Evolutionary conservation across 495 filamentous ascomycete species (phyloP), one percentile per base, ranked within the genome.

Genomic region (Penicillium coprophilum): DNA sequence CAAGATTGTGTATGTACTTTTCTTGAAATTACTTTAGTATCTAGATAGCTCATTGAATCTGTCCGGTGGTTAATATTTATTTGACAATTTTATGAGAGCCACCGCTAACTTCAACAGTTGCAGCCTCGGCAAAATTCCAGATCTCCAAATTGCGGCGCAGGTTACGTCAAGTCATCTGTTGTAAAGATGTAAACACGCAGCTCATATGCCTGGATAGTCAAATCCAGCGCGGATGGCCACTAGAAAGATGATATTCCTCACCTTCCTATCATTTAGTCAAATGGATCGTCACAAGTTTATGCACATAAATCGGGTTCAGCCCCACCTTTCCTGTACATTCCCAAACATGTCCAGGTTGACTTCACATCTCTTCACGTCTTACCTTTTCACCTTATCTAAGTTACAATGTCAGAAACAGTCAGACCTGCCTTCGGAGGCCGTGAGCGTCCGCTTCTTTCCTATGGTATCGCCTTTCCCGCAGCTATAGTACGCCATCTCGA

Each of bases 71-170:
- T 8, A 21, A 23, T 43, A 23, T 21, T 21, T 52, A 52, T 17
- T 15, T 31, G 9, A 71, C 69, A 24, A 74, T 61, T 41, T 64
- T 61, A 47, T 71, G 61, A 55, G 61, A 63, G 11, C 71, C 71
- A 31, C 67, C 65, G 24, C 47, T 61, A 13, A 66, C 59, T 8
- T 57, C 39, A 30, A 74, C 54, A 9, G 56, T 66, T 11, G 59
- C 64, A 27, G 80, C 83, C 57, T 80, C 69, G 0, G 73, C 82
- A 49, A 49, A 66, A 71, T 46, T 64, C 73, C 40, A 87, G 48
- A 65, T 78, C 75, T 3, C 76, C 81, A 49, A 85, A 72, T 44
- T 71, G 65, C 12, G 83, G 83, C 15, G 69, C 71, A 28, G 87
- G 69, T 21, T 61, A 86, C 10, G 66, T 78, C 56, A 57, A 55